phyloP scores from a whole-genome alignment of 2,329 filamentous ascomycete genomes.

The Golovinomyces cichoracearum region DNA sequence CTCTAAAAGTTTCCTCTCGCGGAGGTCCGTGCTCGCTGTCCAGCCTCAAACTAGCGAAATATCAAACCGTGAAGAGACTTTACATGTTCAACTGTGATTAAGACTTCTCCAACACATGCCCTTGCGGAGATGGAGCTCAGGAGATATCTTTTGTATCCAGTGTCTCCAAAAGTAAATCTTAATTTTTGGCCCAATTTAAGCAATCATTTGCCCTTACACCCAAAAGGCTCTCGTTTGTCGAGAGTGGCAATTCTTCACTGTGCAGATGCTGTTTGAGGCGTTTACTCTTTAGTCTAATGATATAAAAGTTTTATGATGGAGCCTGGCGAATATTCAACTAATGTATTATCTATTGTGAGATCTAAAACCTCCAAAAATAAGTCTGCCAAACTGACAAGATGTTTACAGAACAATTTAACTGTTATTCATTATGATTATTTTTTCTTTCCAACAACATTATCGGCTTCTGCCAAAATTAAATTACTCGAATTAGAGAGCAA shows the following conservation, averaged over 20 bases:
- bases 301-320: conserved; percentile 13
- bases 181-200: background rate
- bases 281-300: conserved; percentile 3
- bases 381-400: background rate
- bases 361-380: background rate
- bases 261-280: background rate
- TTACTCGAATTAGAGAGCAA: conserved; percentile 11
- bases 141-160: background rate
- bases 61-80: no score
- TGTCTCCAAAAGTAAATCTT: background rate
- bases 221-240: background rate
- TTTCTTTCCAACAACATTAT: conserved; percentile 7
- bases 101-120: no score
- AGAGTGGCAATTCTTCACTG: background rate
- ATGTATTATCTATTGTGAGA: conserved; percentile 15
- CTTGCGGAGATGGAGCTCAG: background rate
- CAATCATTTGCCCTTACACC: background rate
- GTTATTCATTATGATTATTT: conserved; percentile 15
- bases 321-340: conserved; percentile 15
- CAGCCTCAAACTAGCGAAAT: no score
- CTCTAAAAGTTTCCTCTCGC: no score
- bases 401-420: conserved; percentile 12
- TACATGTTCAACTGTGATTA: no score
- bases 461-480: conserved; percentile 7
- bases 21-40: no score